phyloP scores from a whole-genome alignment of 2,329 filamentous ascomycete species.

The Teratosphaeria pseudoeucalypti region DNA sequence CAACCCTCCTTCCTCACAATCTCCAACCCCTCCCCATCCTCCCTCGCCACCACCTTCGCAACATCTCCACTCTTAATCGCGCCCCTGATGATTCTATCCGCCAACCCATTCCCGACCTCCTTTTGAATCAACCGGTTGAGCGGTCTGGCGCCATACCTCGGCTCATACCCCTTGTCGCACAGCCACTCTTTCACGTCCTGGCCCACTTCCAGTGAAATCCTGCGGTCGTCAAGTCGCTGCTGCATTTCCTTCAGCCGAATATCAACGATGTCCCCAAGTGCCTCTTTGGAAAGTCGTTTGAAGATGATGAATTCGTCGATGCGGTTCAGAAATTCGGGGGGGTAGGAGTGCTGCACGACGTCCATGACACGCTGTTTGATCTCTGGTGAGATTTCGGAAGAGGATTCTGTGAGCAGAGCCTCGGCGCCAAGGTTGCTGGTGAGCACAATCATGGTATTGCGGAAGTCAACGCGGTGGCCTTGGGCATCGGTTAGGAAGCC shows the following conservation, averaged over 20 bases:
- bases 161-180: slow-evolving; percentile 80
- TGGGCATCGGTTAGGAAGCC: slow-evolving; percentile 92
- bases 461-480: slow-evolving; percentile 93
- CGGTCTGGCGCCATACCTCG: slow-evolving; percentile 80
- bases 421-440: slow-evolving; percentile 92
- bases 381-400: slow-evolving; percentile 50
- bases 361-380: slow-evolving; percentile 79
- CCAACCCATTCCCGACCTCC: slow-evolving; percentile 78
- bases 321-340: slow-evolving; percentile 91
- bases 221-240: slow-evolving; percentile 67
- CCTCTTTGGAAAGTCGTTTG: slow-evolving; percentile 67
- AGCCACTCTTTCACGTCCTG: slow-evolving; percentile 73
- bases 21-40: slow-evolving; percentile 37
- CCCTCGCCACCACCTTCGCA: slow-evolving; percentile 59
- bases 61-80: slow-evolving; percentile 65
- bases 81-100: slow-evolving; percentile 85
- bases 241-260: slow-evolving; percentile 83
- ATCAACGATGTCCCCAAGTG: slow-evolving; percentile 85
- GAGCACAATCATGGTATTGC: slow-evolving; percentile 91
- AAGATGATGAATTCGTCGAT: slow-evolving; percentile 97
- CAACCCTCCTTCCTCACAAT: slow-evolving; percentile 8
- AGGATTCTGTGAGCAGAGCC: slow-evolving; percentile 54
- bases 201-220: slow-evolving; percentile 65
- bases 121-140: slow-evolving; percentile 84
- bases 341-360: slow-evolving; percentile 62